Evolutionary conservation across 2,329 filamentous ascomycete species (phyloP).

Genomic region (Ophiostoma perfectum): DNA sequence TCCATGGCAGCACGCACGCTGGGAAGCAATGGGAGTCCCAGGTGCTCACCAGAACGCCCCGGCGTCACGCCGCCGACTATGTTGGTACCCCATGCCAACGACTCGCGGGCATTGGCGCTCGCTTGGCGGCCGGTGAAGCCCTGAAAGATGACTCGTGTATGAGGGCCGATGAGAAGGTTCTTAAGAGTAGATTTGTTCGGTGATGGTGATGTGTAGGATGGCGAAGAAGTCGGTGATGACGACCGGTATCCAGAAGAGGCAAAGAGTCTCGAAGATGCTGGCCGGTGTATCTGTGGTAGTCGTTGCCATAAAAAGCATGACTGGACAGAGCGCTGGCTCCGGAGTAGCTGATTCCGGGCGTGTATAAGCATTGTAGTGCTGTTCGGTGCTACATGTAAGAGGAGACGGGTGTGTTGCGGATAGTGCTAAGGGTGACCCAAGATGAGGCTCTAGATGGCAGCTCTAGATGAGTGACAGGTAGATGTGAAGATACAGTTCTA

Average conservation of each 20-base stretch:
- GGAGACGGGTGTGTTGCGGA: not conserved
- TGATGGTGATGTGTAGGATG: not conserved
- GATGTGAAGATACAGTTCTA: too few species aligned
- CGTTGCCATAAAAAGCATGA: not conserved
- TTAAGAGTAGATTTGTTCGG: constrained; percentile 34
- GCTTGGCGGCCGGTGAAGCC: constrained; percentile 48
- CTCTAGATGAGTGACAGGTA: not conserved
- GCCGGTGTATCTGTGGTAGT: not conserved
- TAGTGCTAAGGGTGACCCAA: not conserved
- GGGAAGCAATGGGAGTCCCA: constrained; percentile 66
- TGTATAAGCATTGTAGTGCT: constrained; percentile 13
- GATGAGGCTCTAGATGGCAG: not conserved
- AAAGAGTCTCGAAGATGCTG: not conserved
- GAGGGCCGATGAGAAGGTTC: constrained; percentile 37
- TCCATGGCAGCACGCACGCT: constrained; percentile 64
- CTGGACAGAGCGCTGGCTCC: not conserved
- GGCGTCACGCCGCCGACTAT: constrained; percentile 75
- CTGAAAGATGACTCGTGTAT: constrained; percentile 41
- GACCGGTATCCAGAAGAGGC: not conserved
- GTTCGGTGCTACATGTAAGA: not conserved
- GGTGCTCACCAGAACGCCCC: constrained; percentile 45
- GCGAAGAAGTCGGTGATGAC: constrained; percentile 15
- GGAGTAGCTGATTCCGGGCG: constrained; percentile 14
- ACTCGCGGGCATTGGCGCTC: constrained; percentile 71
- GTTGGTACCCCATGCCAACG: constrained; percentile 70